Conservation (phyloP, 108 stramenopile genomes). For the Skeletonema marinoi region DNA sequence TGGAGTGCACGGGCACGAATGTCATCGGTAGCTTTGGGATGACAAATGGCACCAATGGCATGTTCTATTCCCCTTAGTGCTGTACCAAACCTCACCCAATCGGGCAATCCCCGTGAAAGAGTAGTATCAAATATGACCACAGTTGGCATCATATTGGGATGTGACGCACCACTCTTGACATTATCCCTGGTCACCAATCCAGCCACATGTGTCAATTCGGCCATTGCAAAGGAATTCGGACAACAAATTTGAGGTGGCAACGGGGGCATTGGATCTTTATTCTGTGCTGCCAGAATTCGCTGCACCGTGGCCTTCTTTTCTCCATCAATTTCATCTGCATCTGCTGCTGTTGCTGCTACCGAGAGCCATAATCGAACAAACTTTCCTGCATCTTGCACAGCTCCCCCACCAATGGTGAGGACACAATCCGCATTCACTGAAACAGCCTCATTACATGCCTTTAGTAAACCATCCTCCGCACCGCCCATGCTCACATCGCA, state of each 20-base stretch:
- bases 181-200: constrained; percentile 28
- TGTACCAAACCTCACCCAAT: constrained; percentile 40
- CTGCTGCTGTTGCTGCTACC: neutral
- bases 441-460: constrained; percentile 34
- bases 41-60: constrained; percentile 33
- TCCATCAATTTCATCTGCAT: too few relatives aligned
- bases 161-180: constrained; percentile 28
- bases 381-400: constrained; percentile 43
- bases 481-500: constrained; percentile 39
- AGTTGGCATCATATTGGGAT: constrained; percentile 22
- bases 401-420: constrained; percentile 35
- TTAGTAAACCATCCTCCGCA: constrained; percentile 14
- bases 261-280: constrained; percentile 24
- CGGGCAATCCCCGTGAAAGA: constrained; percentile 27
- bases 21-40: constrained; percentile 32
- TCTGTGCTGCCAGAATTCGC: constrained; percentile 8
- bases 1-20: constrained; percentile 10
- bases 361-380: constrained; percentile 39
- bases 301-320: constrained; percentile 17
- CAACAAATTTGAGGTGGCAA: constrained; percentile 39
- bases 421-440: constrained; percentile 25
- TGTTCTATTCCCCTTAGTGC: constrained; percentile 34
- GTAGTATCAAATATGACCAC: constrained; percentile 26
- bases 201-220: constrained; percentile 40
- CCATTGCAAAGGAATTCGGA: constrained; percentile 46